A percentile compares a stretch with the other conserved stretches of the same genome.
These are phyloP conservation scores for Ophiostoma montium DNA, from an alignment of 2,329 filamentous ascomycete genomes.

Conservation along the genomic window DNA sequence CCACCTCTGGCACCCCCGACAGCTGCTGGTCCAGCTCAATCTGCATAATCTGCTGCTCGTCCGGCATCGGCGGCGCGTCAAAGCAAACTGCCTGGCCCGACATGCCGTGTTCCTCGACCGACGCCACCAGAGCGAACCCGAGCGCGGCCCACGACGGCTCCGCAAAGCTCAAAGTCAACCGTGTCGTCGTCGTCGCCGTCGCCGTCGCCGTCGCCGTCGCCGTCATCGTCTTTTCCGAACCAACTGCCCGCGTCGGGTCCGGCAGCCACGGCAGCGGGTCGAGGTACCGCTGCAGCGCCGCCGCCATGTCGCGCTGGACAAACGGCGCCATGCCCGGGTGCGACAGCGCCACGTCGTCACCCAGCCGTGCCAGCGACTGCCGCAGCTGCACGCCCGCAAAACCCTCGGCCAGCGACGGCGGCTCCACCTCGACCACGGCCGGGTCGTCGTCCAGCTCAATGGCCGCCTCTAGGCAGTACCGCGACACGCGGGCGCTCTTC, in stretches of 20 bases:
- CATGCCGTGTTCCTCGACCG: slow-evolving; percentile 21
- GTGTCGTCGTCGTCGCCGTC: slow-evolving; percentile 11
- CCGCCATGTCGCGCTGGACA: slow-evolving; percentile 35
- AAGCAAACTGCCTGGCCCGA: slow-evolving; percentile 23
- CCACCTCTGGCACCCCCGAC: too few species aligned
- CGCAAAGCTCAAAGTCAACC: slow-evolving; percentile 19
- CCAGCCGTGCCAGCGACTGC: slow-evolving; percentile 35
- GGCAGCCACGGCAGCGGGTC: slow-evolving; percentile 51
- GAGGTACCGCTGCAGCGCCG: slow-evolving; percentile 36
- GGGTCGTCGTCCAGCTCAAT: slow-evolving; percentile 56
- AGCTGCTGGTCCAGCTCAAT: slow-evolving; percentile 25
- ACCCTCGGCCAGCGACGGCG: slow-evolving; percentile 47
- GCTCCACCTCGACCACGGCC: slow-evolving; percentile 45
- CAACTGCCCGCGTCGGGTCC: slow-evolving; percentile 34
- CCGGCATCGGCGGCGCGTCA: slow-evolving; percentile 22
- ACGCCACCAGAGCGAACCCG: slow-evolving; percentile 26
- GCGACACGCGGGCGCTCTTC: slow-evolving; percentile 39
- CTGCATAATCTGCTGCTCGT: slow-evolving; percentile 25
- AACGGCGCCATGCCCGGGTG: slow-evolving; percentile 49
- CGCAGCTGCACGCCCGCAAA: slow-evolving; percentile 50
- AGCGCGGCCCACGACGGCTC: slow-evolving; percentile 29
- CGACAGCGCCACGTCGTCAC: slow-evolving; percentile 40
- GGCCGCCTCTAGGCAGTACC: slow-evolving; percentile 51
- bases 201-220: background rate
- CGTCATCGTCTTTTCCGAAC: slow-evolving; percentile 13